phyloP scores from a whole-genome alignment of 345 rosid species.

The Gossypium ekmanianum region DNA sequence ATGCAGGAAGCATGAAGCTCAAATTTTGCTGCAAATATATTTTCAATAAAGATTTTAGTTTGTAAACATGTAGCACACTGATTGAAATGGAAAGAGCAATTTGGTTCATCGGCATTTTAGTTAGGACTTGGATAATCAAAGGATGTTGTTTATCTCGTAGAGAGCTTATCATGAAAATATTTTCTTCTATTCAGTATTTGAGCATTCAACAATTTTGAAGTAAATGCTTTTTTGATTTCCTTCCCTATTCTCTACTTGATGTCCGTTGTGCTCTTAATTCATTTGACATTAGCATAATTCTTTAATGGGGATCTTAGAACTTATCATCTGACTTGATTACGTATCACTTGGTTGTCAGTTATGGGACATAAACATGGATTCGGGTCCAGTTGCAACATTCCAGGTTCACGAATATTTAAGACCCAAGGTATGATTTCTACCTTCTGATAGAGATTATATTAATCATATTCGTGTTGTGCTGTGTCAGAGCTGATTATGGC shows the following conservation, averaged over 20 bases:
- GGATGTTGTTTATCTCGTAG: background rate
- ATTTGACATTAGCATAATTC: too few relatives aligned
- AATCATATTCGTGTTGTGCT: background rate
- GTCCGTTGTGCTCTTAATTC: too few relatives aligned
- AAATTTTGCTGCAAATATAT: background rate
- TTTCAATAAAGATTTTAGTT: background rate
- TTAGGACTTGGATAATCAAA: background rate
- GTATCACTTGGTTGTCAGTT: slow-evolving; percentile 34
- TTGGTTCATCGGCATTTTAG: too few relatives aligned
- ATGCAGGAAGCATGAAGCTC: background rate
- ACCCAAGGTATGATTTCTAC: slow-evolving; percentile 58
- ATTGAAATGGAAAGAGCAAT: too few relatives aligned
- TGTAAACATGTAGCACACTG: background rate
- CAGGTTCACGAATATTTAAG: slow-evolving; percentile 92
- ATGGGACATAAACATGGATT: slow-evolving; percentile 98
- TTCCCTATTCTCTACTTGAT: background rate
- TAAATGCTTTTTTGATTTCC: background rate
- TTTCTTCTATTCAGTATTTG: background rate
- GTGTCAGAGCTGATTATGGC: slow-evolving; percentile 17
- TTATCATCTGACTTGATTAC: slow-evolving; percentile 12
- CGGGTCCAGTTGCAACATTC: slow-evolving; percentile 91
- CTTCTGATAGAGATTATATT: background rate
- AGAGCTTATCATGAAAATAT: background rate
- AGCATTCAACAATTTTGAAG: background rate
- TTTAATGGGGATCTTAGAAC: too few relatives aligned